Conservation (phyloP, 306 rosid genomes). For the Citrullus colocynthis region DNA sequence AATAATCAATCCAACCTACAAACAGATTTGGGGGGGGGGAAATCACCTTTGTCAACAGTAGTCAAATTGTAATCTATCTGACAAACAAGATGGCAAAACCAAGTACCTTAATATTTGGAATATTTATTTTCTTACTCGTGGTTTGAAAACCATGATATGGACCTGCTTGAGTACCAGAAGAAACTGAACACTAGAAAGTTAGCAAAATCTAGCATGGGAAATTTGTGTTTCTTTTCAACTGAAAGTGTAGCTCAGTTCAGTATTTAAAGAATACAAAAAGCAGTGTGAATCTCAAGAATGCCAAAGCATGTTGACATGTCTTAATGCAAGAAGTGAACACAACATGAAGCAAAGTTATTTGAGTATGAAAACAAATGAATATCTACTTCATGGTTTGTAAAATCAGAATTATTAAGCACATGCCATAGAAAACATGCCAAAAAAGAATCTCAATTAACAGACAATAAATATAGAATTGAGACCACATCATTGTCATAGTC, state of each 20-base stretch:
- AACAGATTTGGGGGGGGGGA: not conserved
- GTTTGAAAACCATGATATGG: constrained; percentile 23
- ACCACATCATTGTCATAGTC: not conserved
- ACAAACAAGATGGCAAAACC: not conserved
- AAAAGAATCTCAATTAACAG: not conserved
- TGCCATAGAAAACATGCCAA: not conserved
- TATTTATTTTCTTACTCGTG: constrained; percentile 27
- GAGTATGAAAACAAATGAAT: not conserved
- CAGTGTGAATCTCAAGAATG: not conserved
- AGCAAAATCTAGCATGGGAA: not conserved
- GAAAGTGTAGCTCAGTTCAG: not conserved
- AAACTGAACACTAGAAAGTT: constrained; percentile 19
- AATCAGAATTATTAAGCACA: not conserved
- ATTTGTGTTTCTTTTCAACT: not conserved
- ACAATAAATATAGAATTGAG: not conserved
- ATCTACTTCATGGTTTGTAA: not conserved
- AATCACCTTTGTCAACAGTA: not conserved
- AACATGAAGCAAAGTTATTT: not conserved
- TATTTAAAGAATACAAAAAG: not conserved
- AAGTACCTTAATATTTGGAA: constrained; percentile 35
- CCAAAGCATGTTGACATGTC: not conserved
- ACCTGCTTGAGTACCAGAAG: constrained; percentile 20
- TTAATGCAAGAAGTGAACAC: not conserved
- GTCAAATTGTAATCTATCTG: not conserved
- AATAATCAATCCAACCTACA: constrained; percentile 34